phyloP scores from a whole-genome alignment of 2,329 filamentous ascomycete species.

The Tolypocladium cylindrosporum region DNA sequence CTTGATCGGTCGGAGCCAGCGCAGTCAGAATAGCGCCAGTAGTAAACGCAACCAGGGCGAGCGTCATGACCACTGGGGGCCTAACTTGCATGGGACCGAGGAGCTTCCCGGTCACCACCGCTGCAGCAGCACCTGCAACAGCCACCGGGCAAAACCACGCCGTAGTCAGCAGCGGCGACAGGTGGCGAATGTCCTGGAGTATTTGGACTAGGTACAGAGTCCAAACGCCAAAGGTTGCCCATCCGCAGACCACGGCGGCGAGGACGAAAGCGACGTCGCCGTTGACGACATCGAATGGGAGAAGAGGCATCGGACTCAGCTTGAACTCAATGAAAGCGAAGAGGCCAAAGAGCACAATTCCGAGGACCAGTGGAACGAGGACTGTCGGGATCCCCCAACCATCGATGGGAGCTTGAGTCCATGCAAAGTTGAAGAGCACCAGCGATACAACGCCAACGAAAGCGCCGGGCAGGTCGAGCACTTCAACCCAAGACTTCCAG shows the following conservation, averaged over 20 bases:
- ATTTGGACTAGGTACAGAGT: constrained; percentile 42
- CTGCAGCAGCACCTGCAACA: constrained; percentile 32
- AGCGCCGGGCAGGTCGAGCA: constrained; percentile 30
- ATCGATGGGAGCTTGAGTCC: constrained; percentile 52
- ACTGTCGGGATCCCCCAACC: constrained; percentile 49
- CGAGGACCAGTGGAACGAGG: constrained; percentile 47
- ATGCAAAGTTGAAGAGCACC: constrained; percentile 55
- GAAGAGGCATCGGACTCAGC: constrained; percentile 37
- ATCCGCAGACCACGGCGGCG: constrained; percentile 40
- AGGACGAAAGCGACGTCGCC: constrained; percentile 45
- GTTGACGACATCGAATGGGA: constrained; percentile 42
- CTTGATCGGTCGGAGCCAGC: constrained; percentile 40
- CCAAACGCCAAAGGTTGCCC: constrained; percentile 45
- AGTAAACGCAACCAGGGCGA: constrained; percentile 33
- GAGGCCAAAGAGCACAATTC: constrained; percentile 38
- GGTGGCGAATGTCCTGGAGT: constrained; percentile 31
- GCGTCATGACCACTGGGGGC: constrained; percentile 30
- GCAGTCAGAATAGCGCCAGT: constrained; percentile 31
- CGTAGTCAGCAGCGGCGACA: constrained; percentile 31
- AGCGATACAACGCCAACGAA: constrained; percentile 41
- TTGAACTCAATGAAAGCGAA: constrained; percentile 50
- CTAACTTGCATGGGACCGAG: constrained; percentile 25
- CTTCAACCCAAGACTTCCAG: constrained; percentile 11
- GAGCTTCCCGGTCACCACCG: constrained; percentile 31
- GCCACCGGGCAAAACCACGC: constrained; percentile 35